Base-by-base conservation (phyloP, 768 basidiomycete species). In the Russula sp. region DNA sequence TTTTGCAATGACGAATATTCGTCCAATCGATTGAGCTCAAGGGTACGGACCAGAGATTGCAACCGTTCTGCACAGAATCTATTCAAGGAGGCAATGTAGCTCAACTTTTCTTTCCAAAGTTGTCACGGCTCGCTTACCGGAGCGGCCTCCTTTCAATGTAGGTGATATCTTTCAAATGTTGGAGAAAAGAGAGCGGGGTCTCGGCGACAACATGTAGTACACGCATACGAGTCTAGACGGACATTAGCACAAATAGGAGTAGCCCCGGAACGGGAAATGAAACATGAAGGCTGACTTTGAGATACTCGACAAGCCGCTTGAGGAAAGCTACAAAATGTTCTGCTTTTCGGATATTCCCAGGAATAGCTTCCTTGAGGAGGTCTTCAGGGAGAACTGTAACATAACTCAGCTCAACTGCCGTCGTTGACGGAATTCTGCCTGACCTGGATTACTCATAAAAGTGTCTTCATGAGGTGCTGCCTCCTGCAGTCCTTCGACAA, bases 181-280 rank as follows among this genome's bases (percentile, higher is more conserved):
- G 96, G 48, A 99, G 77, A 75, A 99, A 99, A 2, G 96, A 98
- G 30, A 91, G 78, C 0, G 97, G 97, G 2, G 97, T 99, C 76
- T 99, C 97, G 20, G 97, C 97, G 16, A 99, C 97, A 65, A 99
- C 97, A 73, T 98, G 97, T 30, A 98, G 78, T n/a, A 99, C 97
- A 56, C 97, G 87, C 96, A 98, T 98, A 59, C 97, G 84, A 20
- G 96, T 98, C 95, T 98, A 69, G 53, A 46, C 13, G 11, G 30
- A 20, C 57, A 67, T 62, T 22, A 20, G n/a, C 28, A 26, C 14
- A 61, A 18, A 14, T 11, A 10, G 2, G 42, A 49, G 28, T 10
- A 16, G 24, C 20, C 14, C 14, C 5, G 46, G 46, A n/a, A 34
- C 14, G 14, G 16, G 16, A 16, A n/a, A 30, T 14, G 22, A 9